phyloP scores from a whole-genome alignment of 2,329 filamentous ascomycete genomes.

The Cordyceps militaris region DNA sequence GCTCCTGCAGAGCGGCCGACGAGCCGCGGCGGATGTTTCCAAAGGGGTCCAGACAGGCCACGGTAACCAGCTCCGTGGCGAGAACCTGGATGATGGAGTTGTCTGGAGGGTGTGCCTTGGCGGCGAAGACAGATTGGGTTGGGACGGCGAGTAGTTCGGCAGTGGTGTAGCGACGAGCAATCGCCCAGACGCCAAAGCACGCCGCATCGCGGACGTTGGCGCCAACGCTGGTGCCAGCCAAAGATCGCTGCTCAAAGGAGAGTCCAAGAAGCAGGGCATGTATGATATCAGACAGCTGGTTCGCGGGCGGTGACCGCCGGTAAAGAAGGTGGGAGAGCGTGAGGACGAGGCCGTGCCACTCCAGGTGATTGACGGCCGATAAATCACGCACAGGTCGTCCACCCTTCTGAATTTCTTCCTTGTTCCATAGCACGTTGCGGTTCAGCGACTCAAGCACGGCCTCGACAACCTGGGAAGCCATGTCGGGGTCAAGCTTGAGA shows the following conservation, averaged over 20 bases:
- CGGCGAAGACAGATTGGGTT: slow-evolving; percentile 35
- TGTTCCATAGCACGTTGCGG: slow-evolving; percentile 49
- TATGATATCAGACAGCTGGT: slow-evolving; percentile 65
- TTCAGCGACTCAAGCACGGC: slow-evolving; percentile 68
- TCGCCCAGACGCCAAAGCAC: slow-evolving; percentile 91
- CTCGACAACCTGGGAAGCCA: slow-evolving; percentile 82
- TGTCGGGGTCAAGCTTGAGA: slow-evolving; percentile 67
- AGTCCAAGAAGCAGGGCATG: slow-evolving; percentile 72
- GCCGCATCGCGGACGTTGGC: slow-evolving; percentile 91
- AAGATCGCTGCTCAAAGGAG: slow-evolving; percentile 79
- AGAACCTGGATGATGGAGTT: slow-evolving; percentile 64
- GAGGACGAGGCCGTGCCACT: slow-evolving; percentile 89
- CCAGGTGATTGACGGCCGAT: slow-evolving; percentile 68
- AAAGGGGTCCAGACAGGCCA: slow-evolving; percentile 78
- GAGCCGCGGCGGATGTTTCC: slow-evolving; percentile 91
- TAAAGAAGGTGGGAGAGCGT: slow-evolving; percentile 84
- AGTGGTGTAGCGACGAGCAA: slow-evolving; percentile 81
- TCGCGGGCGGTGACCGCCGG: slow-evolving; percentile 67
- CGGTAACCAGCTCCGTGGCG: slow-evolving; percentile 71
- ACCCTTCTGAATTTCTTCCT: slow-evolving; percentile 27
- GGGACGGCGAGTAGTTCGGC: slow-evolving; percentile 63
- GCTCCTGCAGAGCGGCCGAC: slow-evolving; percentile 87
- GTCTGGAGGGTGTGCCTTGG: slow-evolving; percentile 28
- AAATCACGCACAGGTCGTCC: slow-evolving; percentile 48
- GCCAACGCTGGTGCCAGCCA: slow-evolving; percentile 77